A percentile compares a stretch with the other conserved stretches of the same genome.
Evolutionary conservation across 306 rosid species (phyloP).

Genomic region (Mucuna pruriens): DNA sequence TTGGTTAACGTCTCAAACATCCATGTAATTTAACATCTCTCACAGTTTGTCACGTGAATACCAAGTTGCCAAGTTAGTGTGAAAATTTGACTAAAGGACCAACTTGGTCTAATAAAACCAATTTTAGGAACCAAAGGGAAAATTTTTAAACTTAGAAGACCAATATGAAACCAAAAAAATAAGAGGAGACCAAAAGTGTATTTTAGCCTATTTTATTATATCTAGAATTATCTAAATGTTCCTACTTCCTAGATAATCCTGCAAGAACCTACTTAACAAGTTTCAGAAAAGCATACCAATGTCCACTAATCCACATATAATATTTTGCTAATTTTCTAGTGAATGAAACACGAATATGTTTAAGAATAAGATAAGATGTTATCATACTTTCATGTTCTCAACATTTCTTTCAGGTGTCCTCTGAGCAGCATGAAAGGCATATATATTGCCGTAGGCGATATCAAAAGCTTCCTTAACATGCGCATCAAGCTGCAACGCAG

Average conservation of each 20-base stretch:
- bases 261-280: background rate
- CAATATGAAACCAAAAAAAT: no score
- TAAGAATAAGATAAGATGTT: background rate
- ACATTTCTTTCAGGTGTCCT: constrained; percentile 63
- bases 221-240: background rate
- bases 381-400: constrained; percentile 81
- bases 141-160: no score
- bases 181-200: no score
- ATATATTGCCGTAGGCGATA: constrained; percentile 76
- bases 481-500: constrained; percentile 60
- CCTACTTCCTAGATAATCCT: background rate
- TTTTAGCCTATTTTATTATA: background rate
- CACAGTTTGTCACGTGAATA: no score
- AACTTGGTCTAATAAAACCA: no score
- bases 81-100: no score
- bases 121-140: no score
- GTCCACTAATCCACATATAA: background rate
- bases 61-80: no score
- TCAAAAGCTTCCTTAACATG: constrained; percentile 78
- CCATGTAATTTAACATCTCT: no score
- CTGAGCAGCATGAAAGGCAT: constrained; percentile 83
- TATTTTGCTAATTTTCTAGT: background rate
- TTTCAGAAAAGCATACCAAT: background rate
- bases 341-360: background rate
- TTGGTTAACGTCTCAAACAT: no score